A percentile compares a stretch with the other conserved stretches of the same genome.
These are phyloP conservation scores for Serendipita vermifera DNA, from an alignment of 768 basidiomycete genomes.

Conservation along the genomic window DNA sequence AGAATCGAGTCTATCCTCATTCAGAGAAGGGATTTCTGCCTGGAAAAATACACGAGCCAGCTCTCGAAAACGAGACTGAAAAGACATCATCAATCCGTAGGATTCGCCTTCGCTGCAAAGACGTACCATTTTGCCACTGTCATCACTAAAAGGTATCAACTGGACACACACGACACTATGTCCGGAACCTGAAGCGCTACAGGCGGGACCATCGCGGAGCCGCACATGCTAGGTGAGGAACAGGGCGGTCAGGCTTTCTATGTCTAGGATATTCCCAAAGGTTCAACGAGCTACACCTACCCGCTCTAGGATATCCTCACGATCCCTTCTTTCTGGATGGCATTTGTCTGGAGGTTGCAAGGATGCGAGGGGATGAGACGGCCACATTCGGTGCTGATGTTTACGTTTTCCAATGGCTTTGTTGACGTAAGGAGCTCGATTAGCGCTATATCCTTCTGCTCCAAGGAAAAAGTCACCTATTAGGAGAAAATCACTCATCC, in stretches of 20 bases:
- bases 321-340: too few species aligned
- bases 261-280: too few species aligned
- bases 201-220: neutral
- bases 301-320: too few species aligned
- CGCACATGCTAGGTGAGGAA: neutral
- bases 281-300: too few species aligned
- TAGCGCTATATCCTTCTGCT: too few species aligned
- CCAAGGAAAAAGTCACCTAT: neutral
- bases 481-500: neutral
- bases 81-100: neutral
- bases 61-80: neutral
- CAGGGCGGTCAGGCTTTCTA: too few species aligned
- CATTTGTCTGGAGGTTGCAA: too few species aligned
- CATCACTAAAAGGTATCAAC: neutral
- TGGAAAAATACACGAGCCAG: neutral
- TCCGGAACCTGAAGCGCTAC: neutral
- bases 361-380: too few species aligned
- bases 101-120: neutral
- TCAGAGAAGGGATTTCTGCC: neutral
- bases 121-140: neutral
- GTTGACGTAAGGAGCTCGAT: too few species aligned
- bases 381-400: too few species aligned
- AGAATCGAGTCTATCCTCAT: neutral
- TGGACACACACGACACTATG: neutral
- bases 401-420: too few species aligned